Percentiles rank a stretch among this genome's conserved stretches.
phyloP scores from a whole-genome alignment of 1,284 basidiomycete species.

The Stereum hirsutum region DNA sequence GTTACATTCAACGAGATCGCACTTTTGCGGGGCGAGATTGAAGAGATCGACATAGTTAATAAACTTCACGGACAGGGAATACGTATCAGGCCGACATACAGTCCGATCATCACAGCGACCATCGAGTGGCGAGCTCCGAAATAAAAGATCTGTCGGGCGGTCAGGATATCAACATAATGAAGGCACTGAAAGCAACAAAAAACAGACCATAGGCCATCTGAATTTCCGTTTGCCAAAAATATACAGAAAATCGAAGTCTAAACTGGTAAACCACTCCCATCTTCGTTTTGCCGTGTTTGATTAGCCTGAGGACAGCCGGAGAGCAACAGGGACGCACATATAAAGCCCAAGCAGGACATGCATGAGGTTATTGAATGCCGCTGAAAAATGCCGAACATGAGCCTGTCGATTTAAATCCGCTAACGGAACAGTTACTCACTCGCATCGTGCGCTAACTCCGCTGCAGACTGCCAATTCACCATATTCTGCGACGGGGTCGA shows the following conservation, averaged over 20 bases:
- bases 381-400: neutral
- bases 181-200: too few relatives aligned
- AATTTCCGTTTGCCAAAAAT: constrained; percentile 8
- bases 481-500: too few relatives aligned
- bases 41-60: neutral
- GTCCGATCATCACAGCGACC: constrained; percentile 59
- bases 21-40: neutral
- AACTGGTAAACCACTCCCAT: constrained; percentile 9
- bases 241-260: constrained; percentile 8
- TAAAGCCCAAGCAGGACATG: constrained; percentile 10
- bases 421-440: too few relatives aligned
- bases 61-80: too few relatives aligned
- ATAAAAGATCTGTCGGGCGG: constrained; percentile 55
- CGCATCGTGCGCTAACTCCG: constrained; percentile 13
- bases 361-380: constrained; percentile 9
- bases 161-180: neutral
- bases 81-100: too few relatives aligned
- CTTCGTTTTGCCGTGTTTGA: too few relatives aligned
- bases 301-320: too few relatives aligned
- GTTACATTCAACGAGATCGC: neutral
- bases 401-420: too few relatives aligned
- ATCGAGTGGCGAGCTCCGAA: constrained; percentile 65
- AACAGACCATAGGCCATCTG: constrained; percentile 27
- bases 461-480: constrained; percentile 17
- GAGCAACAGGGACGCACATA: too few relatives aligned